phyloP scores from a whole-genome alignment of 2,329 filamentous ascomycete species.

The Xylariomycetidae sp. region DNA sequence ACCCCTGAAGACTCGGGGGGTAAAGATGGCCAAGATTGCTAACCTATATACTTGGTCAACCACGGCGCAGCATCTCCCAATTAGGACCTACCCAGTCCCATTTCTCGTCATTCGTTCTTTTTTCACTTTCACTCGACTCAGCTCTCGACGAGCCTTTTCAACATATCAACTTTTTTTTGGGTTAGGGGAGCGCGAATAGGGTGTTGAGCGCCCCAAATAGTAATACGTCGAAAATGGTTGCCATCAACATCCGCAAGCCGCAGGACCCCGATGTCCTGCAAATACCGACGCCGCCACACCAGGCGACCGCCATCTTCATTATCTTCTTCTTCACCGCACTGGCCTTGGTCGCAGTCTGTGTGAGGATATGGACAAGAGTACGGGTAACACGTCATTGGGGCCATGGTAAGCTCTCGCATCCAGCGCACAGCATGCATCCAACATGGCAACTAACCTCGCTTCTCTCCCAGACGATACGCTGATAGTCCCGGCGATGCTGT shows the following conservation, averaged over 20 bases:
- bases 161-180: no score
- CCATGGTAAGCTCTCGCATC: constrained; percentile 12
- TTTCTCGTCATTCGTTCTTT: no score
- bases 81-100: no score
- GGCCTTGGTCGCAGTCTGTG: constrained; percentile 19
- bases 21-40: no score
- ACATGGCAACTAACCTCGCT: constrained; percentile 8
- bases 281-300: constrained; percentile 27
- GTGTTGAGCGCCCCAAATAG: no score
- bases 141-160: no score
- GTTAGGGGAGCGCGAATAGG: no score
- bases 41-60: no score
- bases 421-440: neutral
- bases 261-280: constrained; percentile 18
- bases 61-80: no score
- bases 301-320: constrained; percentile 23
- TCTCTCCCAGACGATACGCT: constrained; percentile 20
- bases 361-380: constrained; percentile 24
- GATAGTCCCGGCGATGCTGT: constrained; percentile 18
- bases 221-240: no score
- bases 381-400: constrained; percentile 21
- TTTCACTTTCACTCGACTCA: no score
- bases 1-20: no score
- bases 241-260: constrained; percentile 6
- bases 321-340: constrained; percentile 27